Base-by-base conservation (phyloP, 345 rosid species). In the Murraya koenigii region DNA sequence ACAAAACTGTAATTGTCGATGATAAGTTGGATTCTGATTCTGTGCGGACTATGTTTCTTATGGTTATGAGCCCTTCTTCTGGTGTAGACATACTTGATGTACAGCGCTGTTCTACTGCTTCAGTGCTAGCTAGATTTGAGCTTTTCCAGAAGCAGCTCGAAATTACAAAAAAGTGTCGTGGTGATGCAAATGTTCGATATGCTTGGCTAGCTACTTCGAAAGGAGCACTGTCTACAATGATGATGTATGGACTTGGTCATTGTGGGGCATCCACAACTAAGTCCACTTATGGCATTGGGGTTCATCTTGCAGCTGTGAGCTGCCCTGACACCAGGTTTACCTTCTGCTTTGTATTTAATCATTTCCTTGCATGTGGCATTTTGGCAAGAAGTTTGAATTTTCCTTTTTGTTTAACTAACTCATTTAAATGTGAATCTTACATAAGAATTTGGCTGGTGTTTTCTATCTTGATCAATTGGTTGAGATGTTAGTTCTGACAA, bases 141-240 rank as follows among this genome's bases (percentile, higher is more conserved):
- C 87, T 93, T 82, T 97, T 97, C 74, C 82, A 84, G 81, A 90
- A 89, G 82, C 99, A 97, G 83, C 84, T 87, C 72, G 94, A 93
- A 73, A 86, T 97, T 28, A 89, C 88, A 1, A 77, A 80, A 71
- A 86, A 80, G 71, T 84, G 80, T 67, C 97, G 98, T n/a, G 97
- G 98, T 44, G 86, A 88, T 80, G 93, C 98, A 47, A 94, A 93
- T 79, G 85, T 97, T 76, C 80, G 81, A 68, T 88, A 87, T 75
- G 99, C 96, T 26, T 97, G 99, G 99, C 99, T 97, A 85, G 88
- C 93, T 85, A 72, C 88, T 59, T 83, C 94, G 41, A 89, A 86
- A 79, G 85, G 63, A 74, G 82, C 84, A 32, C 56, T 93, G 38
- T 73, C 87, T 52, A 78, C 83, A 1, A 49, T 97, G 5, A 78